These are phyloP conservation scores for Cladophialophora exuberans DNA, from an alignment of 2,329 filamentous ascomycete species.

Conservation along the genomic window DNA sequence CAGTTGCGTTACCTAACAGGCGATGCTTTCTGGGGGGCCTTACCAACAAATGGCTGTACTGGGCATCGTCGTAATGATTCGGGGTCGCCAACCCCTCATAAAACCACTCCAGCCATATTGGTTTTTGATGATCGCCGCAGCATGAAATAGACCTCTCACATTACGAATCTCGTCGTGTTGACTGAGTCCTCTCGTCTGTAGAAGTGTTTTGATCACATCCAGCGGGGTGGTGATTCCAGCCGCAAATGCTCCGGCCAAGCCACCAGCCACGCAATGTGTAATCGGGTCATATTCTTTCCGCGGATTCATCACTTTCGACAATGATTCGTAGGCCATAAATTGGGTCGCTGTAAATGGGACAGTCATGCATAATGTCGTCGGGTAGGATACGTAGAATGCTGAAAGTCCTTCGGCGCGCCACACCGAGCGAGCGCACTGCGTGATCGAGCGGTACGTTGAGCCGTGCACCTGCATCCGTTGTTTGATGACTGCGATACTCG, in stretches of 20 bases:
- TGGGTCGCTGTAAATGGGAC: conserved; percentile 96
- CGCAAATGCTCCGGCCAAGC: conserved; percentile 88
- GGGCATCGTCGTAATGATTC: conserved; percentile 95
- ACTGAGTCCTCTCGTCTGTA: conserved; percentile 89
- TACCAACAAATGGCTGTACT: conserved; percentile 99
- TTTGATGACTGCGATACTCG: conserved; percentile 76
- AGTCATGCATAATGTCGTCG: conserved; percentile 97
- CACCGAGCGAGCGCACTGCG: conserved; percentile 84
- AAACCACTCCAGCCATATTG: conserved; percentile 86
- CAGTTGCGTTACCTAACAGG: neutral
- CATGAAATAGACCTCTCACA: conserved; percentile 80
- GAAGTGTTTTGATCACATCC: conserved; percentile 96
- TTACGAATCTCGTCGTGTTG: conserved; percentile 77
- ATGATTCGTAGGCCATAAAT: conserved; percentile 96
- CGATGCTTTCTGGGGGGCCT: conserved; percentile 37
- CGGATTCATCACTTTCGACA: conserved; percentile 92
- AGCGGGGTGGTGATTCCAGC: conserved; percentile 93
- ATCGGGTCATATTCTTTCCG: conserved; percentile 78
- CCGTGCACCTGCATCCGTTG: conserved; percentile 99
- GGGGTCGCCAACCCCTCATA: conserved; percentile 87
- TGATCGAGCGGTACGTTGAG: conserved; percentile 85
- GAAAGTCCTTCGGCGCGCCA: conserved; percentile 84
- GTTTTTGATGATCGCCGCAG: conserved; percentile 77
- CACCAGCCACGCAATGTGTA: conserved; percentile 91
- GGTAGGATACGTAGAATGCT: conserved; percentile 98